Evolutionary conservation across 2,329 filamentous ascomycete genomes (phyloP).

Genomic region (Pestalotiopsis fici): DNA sequence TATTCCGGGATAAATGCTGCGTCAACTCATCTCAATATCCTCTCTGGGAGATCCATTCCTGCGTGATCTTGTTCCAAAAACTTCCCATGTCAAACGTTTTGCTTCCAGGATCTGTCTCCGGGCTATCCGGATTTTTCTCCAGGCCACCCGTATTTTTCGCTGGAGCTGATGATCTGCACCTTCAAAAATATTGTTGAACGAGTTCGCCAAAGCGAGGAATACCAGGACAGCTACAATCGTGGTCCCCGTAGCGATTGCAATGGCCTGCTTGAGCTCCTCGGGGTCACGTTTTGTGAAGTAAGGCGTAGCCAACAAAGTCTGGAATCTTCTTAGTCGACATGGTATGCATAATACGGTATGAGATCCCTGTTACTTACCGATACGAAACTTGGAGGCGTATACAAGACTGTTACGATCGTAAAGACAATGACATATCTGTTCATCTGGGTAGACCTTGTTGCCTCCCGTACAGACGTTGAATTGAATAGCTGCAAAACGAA

Average conservation of each 20-base stretch:
- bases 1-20: too few relatives aligned
- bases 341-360: not conserved
- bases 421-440: not conserved
- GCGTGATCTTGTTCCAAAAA: too few relatives aligned
- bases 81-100: too few relatives aligned
- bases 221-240: not conserved
- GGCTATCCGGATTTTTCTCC: too few relatives aligned
- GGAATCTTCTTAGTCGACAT: not conserved
- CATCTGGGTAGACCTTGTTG: not conserved
- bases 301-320: not conserved
- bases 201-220: not conserved
- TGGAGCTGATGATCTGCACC: too few relatives aligned
- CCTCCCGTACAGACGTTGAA: not conserved
- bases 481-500: not conserved
- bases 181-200: not conserved
- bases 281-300: not conserved
- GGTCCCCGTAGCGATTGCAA: not conserved
- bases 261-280: not conserved
- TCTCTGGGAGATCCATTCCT: too few relatives aligned
- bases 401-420: not conserved
- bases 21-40: too few relatives aligned
- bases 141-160: too few relatives aligned
- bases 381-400: not conserved
- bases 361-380: not conserved
- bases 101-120: too few relatives aligned